Evolutionary conservation across 2,329 filamentous ascomycete genomes (phyloP).

Genomic region (Rhytidhysteron rufulum): DNA sequence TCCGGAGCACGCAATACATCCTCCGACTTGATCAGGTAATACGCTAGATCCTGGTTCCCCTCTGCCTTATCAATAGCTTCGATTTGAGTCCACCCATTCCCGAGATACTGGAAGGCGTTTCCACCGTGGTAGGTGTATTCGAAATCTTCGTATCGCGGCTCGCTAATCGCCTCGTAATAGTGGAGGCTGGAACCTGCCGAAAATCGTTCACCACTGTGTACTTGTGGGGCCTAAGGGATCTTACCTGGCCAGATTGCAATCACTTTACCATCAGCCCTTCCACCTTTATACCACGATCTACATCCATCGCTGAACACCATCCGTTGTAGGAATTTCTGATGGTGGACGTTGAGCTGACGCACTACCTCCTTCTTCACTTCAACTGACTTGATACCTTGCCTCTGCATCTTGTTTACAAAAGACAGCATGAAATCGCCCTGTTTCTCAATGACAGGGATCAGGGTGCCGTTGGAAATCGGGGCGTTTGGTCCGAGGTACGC

Average conservation of each 20-base stretch:
- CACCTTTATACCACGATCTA: conserved; percentile 5
- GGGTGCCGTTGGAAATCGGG: background rate
- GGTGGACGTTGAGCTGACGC: background rate
- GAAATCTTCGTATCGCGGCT: conserved; percentile 36
- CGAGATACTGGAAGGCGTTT: background rate
- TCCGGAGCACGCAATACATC: background rate
- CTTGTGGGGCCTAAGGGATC: background rate
- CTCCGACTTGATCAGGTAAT: background rate
- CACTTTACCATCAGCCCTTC: conserved; percentile 8
- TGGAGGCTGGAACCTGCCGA: background rate
- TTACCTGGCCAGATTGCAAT: conserved; percentile 1
- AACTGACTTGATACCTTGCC: conserved; percentile 3
- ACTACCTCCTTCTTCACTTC: conserved; percentile 2
- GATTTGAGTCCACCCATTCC: conserved; percentile 12
- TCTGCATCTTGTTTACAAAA: conserved; percentile 1
- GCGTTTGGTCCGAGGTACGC: background rate
- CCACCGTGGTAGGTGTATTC: conserved; percentile 24
- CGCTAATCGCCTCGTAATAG: conserved; percentile 21
- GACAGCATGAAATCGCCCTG: no score
- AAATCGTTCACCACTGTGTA: background rate
- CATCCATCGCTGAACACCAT: conserved; percentile 5
- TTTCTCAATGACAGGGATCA: background rate
- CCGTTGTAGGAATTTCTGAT: conserved; percentile 2
- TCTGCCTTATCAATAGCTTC: background rate
- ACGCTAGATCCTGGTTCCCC: background rate